Conservation (phyloP, 129 eudicot genomes). For the Centrapalus pauciflorus region DNA sequence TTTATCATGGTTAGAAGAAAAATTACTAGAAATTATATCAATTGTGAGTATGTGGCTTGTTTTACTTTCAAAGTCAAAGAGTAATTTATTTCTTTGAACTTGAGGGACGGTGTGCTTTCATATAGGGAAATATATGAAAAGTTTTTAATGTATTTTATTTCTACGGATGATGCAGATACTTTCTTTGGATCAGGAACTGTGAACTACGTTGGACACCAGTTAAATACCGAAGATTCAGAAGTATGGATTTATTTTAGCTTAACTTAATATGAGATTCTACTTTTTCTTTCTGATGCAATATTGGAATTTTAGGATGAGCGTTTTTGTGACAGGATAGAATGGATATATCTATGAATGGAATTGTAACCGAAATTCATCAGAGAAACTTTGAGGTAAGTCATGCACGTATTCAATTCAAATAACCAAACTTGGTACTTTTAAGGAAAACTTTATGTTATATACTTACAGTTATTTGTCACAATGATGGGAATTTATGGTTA, state of each 20-base stretch:
- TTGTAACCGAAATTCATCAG: not conserved
- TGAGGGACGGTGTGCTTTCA: too few relatives aligned
- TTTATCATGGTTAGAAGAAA: too few relatives aligned
- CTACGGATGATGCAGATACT: conserved; percentile 49
- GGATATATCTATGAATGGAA: not conserved
- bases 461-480: conserved; percentile 13
- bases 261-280: not conserved
- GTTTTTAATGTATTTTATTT: not conserved
- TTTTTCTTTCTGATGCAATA: not conserved
- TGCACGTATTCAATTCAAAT: not conserved
- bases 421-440: not conserved
- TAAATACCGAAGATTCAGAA: conserved; percentile 54
- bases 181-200: conserved; percentile 52
- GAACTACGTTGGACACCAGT: conserved; percentile 52
- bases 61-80: conserved; percentile 20
- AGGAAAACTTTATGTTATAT: not conserved
- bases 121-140: not conserved
- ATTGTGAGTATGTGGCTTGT: not conserved
- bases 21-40: not conserved
- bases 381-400: conserved; percentile 6
- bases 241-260: conserved; percentile 28
- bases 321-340: not conserved
- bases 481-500: conserved; percentile 19
- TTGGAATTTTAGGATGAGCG: not conserved
- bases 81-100: too few relatives aligned